Base-by-base conservation (phyloP, 192 early-diverging fungal genomes). In the Fimicolochytrium jonesii region DNA sequence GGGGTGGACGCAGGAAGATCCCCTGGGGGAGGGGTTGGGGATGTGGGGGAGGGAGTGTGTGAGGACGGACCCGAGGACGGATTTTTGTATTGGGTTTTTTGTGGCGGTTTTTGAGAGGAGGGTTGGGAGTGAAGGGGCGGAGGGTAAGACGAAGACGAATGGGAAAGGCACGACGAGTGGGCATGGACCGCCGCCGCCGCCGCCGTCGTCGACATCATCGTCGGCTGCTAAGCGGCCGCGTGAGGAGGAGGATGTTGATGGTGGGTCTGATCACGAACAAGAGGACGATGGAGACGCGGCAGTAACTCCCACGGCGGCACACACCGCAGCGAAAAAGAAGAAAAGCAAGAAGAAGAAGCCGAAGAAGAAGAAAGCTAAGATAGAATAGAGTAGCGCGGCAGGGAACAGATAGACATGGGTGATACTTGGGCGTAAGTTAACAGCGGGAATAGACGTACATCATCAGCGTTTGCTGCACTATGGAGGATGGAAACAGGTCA, bases 11-110 rank as follows among this genome's bases (percentile, higher is more conserved):
- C 59, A 77, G 25, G 35, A 77, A 23, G 61, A 62, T 11, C n/a
- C n/a, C n/a, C n/a, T n/a, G n/a, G 69, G 55, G 2, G 59, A 68
- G 64, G 41, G 25, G 46, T 41, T 26, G 11, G 1, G 28, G 30
- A 28, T 65, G n/a, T 63, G 53, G 67, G 31, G 37, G 42, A 4
- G 5, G 20, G 36, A 41, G 44, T 39, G 34, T 20, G 22, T 96
- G 13, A 79, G 96, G 23, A 88, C 90, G 5, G 62, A 81, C 23
- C 93, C 94, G 0, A 77, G 82, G 18, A 75, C 82, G 60, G 96
- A 98, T 77, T 72, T 77, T 31, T 90, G 86, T 36, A 96, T 95
- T 65, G 96, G 96, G 4, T 98, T 98, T 66, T 98, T 98, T 87
- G 96, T 97, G 4, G 91, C 94, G 0, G 84, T 90, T 45, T 97